phyloP scores from a whole-genome alignment of 1,284 basidiomycete species.

The Fistulina hepatica region DNA sequence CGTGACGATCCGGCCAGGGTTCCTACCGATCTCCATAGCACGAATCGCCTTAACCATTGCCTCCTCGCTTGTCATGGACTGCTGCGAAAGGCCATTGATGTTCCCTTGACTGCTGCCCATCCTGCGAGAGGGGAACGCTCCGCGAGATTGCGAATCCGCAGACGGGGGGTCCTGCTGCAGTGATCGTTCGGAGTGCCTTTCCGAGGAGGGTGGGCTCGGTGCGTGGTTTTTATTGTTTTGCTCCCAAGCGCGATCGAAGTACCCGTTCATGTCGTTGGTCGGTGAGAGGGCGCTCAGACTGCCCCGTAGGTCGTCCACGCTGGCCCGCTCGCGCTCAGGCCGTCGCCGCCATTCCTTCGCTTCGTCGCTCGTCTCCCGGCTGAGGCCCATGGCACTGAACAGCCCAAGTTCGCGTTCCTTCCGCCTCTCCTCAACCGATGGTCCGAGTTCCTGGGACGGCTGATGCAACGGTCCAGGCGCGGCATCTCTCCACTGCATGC shows the following conservation, averaged over 20 bases:
- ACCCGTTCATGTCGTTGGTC: conserved; percentile 1
- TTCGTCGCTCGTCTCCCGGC: conserved; percentile 11
- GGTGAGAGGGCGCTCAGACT: background rate
- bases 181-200: background rate
- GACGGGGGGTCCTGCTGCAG: background rate
- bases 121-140: too few species aligned
- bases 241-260: background rate
- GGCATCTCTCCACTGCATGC: too few species aligned
- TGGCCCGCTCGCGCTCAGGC: too few species aligned
- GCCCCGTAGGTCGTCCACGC: background rate
- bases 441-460: too few species aligned
- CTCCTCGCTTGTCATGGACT: too few species aligned
- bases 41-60: background rate
- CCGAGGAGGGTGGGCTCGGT: background rate
- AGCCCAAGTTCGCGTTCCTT: conserved; percentile 29
- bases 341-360: background rate
- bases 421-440: too few species aligned
- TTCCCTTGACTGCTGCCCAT: too few species aligned
- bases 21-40: background rate
- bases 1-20: background rate
- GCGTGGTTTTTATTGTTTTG: too few species aligned
- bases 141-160: background rate
- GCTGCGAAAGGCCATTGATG: too few species aligned
- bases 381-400: conserved; percentile 30
- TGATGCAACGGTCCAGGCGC: too few species aligned